Base-by-base conservation (phyloP, 2,329 filamentous ascomycete species). In the Colletotrichum truncatum region DNA sequence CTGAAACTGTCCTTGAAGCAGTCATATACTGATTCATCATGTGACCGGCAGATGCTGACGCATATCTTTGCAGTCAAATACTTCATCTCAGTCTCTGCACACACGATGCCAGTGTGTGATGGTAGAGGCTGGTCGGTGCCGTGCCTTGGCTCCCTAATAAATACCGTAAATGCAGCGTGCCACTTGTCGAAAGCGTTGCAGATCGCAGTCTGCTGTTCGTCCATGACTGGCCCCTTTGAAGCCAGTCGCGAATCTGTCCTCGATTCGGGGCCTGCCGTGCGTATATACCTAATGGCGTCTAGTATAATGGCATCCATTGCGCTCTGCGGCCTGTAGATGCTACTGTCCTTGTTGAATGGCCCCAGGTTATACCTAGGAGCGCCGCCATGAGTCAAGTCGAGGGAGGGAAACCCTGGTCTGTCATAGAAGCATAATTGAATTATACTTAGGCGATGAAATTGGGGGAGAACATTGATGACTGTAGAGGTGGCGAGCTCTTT, bases 231-330 rank as follows among this genome's bases (percentile, higher is more conserved):
- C 3, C 62, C 62, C 14, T 49, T 54, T 12, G 58, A 55, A 9
- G 49, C 41, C n/a, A 65, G 62, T 6, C 62, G 49, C 26, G 62
- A 65, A 16, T 65, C 62, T 3, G 62, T 65, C 26, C 58, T 32
- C 25, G 56, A 60, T n/a, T 39, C 62, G 16, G 56, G 56, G 32
- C 49, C 53, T 3, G 62, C 57, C 12, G 62, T 21, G 2, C 62
- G 62, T 12, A 65, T 51, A 12, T 62, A 65, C 0, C 32, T 49
- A 21, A 65, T 65, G 26, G 62, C 62, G 21, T 65, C 62, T 28
- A 65, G 62, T 4, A 65, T 48, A 12, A 65, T 62, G n/a, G 62
- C 36, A 36, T 65, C 62, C 26, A 62, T 51, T n/a, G 62, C 62
- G 39, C 57, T 52, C 43, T 65, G 59, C 6, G 62, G 49, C 6